phyloP scores from a whole-genome alignment of 805 yeast species.

The Candida endomychidarum region DNA sequence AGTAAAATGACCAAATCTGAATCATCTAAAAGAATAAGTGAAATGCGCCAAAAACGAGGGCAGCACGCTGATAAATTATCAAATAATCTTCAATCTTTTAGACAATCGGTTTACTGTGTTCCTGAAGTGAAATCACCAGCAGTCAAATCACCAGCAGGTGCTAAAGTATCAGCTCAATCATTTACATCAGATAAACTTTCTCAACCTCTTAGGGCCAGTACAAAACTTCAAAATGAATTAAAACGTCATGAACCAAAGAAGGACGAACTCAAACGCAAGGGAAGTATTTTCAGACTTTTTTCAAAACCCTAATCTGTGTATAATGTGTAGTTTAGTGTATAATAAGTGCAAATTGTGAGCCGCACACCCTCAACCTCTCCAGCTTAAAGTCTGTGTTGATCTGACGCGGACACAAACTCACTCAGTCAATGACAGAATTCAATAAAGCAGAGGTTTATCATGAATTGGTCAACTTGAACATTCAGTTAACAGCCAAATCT shows the following conservation, averaged over 20 bases:
- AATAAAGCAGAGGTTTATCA: not conserved
- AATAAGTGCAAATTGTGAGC: too few relatives aligned
- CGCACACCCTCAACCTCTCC: too few relatives aligned
- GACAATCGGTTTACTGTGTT: constrained; percentile 1
- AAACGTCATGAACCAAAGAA: constrained; percentile 2
- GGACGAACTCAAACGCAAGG: constrained; percentile 1
- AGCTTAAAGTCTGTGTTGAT: too few relatives aligned
- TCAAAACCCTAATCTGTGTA: too few relatives aligned
- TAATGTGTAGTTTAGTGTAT: not conserved
- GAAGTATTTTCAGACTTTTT: constrained; percentile 2
- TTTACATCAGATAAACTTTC: constrained; percentile 2
- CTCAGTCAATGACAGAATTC: not conserved
- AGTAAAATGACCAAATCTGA: constrained; percentile 25
- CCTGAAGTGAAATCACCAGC: too few relatives aligned
- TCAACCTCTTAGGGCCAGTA: not conserved
- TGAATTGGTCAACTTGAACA: constrained; percentile 6
- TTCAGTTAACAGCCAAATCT: not conserved
- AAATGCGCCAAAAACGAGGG: constrained; percentile 10
- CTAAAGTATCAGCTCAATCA: constrained; percentile 15
- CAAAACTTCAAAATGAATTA: not conserved
- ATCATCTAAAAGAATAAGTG: constrained; percentile 33
- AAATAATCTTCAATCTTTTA: not conserved
- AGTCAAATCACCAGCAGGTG: constrained; percentile 21
- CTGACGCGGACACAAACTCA: too few relatives aligned
- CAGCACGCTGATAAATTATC: not conserved